Base-by-base conservation (phyloP, 2,329 filamentous ascomycete genomes). In the Lachnellula subtilissima region DNA sequence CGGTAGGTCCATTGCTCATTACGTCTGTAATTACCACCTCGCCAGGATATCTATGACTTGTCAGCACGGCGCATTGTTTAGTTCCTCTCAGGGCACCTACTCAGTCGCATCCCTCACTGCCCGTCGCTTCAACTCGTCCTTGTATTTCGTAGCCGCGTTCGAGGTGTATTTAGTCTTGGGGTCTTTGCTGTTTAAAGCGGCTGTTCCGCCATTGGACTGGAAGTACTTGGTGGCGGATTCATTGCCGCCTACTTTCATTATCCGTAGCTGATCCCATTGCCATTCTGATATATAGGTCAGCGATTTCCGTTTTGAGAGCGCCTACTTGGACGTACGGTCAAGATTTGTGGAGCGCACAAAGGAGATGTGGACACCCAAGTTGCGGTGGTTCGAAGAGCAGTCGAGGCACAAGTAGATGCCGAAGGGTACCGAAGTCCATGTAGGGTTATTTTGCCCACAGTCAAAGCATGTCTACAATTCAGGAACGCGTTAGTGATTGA, bases 231-330 rank as follows among this genome's bases (percentile, higher is more conserved):
- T 97, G 49, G 94, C 94, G 56, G 91, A 96, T 75, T 97, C 93
- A 70, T 99, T 99, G 56, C 94, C 94, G 63, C 94, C 94, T 15
- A 97, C 91, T 77, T 99, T 99, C 93, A 99, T 97, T 56, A 93
- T 75, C 52, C 94, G 89, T 58, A 99, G 82, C 73, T 99, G 94
- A 65, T 97, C 91, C 94, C 94, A 99, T 88, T 97, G 91, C 94
- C 94, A 99, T 78, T 90, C 87, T 89, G 67, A 39, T 39, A 45
- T 23, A 48, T 61, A 56, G 61, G 62, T 72, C 60, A 72, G 59
- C 23, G 11, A 28, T 37, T 8, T 8, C 25, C 15, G 14, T 47
- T 3, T 5, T 28, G 23, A 55, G 57, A 53, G 57, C 45, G 9
- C 49, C 36, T 35, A 46, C 54, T 58, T 32, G 71, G 67, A 78